Percentiles rank a stretch among this genome's conserved stretches.
Evolutionary conservation across 2,329 filamentous ascomycete genomes (phyloP).

Genomic region (Hyphodiscus sp.): DNA sequence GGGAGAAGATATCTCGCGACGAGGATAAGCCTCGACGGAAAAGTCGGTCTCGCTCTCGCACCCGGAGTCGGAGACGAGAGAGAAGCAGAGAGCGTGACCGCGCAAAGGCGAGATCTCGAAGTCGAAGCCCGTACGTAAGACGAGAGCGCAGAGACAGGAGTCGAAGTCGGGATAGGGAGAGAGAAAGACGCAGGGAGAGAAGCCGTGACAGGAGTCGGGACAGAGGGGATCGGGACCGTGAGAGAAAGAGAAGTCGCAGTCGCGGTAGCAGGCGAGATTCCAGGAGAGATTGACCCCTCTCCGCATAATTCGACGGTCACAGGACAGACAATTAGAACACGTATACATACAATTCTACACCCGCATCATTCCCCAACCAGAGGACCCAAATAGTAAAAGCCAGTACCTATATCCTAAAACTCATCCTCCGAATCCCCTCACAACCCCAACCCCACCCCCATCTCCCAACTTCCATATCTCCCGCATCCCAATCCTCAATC

Average conservation of each 20-base stretch:
- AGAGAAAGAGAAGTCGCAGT: slow-evolving; percentile 18
- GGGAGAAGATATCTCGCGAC: slow-evolving; percentile 3
- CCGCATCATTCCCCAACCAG: too few relatives aligned
- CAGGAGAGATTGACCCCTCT: slow-evolving; percentile 14
- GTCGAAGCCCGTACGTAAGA: slow-evolving; percentile 10
- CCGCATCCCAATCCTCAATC: too few relatives aligned
- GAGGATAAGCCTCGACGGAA: slow-evolving; percentile 12
- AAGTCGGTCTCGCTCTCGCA: slow-evolving; percentile 12
- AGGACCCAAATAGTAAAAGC: too few relatives aligned
- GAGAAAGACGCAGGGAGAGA: slow-evolving; percentile 12
- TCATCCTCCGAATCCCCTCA: too few relatives aligned
- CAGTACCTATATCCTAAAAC: too few relatives aligned
- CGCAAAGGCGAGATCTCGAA: slow-evolving; percentile 8
- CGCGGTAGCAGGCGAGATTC: slow-evolving; percentile 18
- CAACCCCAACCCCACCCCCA: too few relatives aligned
- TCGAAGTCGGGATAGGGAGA: slow-evolving; percentile 17
- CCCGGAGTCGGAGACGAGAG: slow-evolving; percentile 8
- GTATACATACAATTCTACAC: neutral
- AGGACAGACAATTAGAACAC: neutral
- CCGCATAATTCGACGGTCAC: neutral
- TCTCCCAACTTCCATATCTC: too few relatives aligned
- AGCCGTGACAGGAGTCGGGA: slow-evolving; percentile 8
- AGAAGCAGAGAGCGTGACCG: slow-evolving; percentile 12
- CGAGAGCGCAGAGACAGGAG: slow-evolving; percentile 15
- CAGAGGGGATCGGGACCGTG: slow-evolving; percentile 15